Evolutionary conservation across 164 flowering plant genomes (phyloP), one percentile per base, ranked within the genome.

Genomic region (Sextonia rubra): DNA sequence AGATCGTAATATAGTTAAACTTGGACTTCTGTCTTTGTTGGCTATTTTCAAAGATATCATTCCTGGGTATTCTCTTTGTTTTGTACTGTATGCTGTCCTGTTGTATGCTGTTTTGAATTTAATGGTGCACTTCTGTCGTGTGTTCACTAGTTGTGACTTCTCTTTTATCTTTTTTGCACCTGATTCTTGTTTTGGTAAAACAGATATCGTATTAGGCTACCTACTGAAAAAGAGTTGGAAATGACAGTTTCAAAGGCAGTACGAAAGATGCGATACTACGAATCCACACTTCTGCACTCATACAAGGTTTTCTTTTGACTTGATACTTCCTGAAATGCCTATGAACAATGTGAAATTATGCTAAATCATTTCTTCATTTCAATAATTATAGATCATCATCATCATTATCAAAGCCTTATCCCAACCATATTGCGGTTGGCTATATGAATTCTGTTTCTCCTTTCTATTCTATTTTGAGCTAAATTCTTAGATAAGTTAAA

Each of bases 181-280:
- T 12, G 15, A 47, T 23, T 24, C 26, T 63, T 74, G 63, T 60
- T 27, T 78, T 30, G 68, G 24, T 75, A 66, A 47, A 64, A 77
- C 89, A 95, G 99, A 52, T 93, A 91, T 73, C 94, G 97, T 48
- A 93, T 96, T 65, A 84, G 99, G 85, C 95, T 93, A 71, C 99
- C 99, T 17, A 92, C 97, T 73, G 97, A 92, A 71, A 96, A 96
- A 83, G 99, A 96, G 85, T 74, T 81, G 69, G 90, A 88, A 75
- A 92, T 92, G 97, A 86, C 73, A 61, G 91, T 96, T 62, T 92
- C 99, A 0, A 93, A 93, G 86, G 91, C 75, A 70, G 91, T 93
- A 63, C 86, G 83, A 69, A 93, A 91, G 82, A 89, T 79, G 86
- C 92, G 99, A 52, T 84, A 60, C 77, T 91, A 85, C 83, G 99